Evolutionary conservation across 805 yeast species (phyloP).

Genomic region (Candida ovalis): DNA sequence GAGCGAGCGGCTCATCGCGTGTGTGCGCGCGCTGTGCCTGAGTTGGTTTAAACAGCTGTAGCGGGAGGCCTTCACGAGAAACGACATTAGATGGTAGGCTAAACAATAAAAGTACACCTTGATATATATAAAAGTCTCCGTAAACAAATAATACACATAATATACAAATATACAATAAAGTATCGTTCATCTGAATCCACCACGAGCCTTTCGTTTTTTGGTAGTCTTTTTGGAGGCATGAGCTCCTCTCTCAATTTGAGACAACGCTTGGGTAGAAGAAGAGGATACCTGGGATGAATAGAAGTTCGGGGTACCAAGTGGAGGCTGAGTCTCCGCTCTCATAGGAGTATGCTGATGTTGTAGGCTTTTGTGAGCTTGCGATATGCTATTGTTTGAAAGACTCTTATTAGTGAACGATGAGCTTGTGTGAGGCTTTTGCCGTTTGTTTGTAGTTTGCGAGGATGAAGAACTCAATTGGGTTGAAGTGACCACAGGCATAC

Average conservation of each 20-base stretch:
- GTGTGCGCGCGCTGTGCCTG: too few relatives aligned
- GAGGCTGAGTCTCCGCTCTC: not conserved
- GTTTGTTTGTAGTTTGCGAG: not conserved
- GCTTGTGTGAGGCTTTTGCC: not conserved
- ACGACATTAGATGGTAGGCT: too few relatives aligned
- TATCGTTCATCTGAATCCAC: slow-evolving; percentile 16
- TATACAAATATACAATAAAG: not conserved
- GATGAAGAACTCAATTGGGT: slow-evolving; percentile 3
- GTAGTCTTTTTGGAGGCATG: not conserved
- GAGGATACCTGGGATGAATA: not conserved
- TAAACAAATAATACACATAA: slow-evolving; percentile 3
- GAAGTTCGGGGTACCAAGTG: not conserved
- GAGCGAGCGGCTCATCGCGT: too few relatives aligned
- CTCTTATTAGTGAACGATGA: not conserved
- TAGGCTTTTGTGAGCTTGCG: not conserved
- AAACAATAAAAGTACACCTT: too few relatives aligned
- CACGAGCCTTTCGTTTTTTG: slow-evolving; percentile 12
- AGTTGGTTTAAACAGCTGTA: too few relatives aligned
- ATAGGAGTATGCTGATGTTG: not conserved
- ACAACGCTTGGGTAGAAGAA: slow-evolving; percentile 2
- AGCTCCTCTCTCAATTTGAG: slow-evolving; percentile 7
- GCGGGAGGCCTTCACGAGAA: too few relatives aligned
- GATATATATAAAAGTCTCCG: not conserved
- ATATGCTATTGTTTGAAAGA: too few relatives aligned
- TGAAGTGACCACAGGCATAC: slow-evolving; percentile 8